phyloP scores from a whole-genome alignment of 1,284 basidiomycete genomes.

The Ceraceosorus bombacis region DNA sequence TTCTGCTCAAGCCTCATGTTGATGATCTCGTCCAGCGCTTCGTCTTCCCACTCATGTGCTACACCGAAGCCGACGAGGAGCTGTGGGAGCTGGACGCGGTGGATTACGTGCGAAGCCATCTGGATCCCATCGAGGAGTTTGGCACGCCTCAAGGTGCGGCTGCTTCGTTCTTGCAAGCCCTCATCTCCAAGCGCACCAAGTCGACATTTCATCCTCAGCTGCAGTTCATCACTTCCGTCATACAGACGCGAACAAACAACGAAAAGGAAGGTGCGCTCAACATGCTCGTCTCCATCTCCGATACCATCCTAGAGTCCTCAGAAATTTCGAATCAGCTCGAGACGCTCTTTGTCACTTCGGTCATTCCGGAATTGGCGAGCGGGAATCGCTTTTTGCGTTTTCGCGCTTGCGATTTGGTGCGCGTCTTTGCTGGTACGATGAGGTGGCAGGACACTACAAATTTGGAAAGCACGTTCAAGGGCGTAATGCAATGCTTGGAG shows the following conservation, averaged over 20 bases:
- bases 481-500: constrained; percentile 42
- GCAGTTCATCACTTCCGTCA: constrained; percentile 39
- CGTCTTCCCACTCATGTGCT: constrained; percentile 44
- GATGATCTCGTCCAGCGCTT: constrained; percentile 35
- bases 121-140: constrained; percentile 41
- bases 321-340: constrained; percentile 35
- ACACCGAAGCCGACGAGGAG: constrained; percentile 40
- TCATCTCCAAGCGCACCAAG: constrained; percentile 42
- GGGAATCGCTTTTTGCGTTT: constrained; percentile 38
- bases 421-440: constrained; percentile 39
- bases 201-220: constrained; percentile 38
- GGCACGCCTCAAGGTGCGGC: constrained; percentile 30
- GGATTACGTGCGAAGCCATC: constrained; percentile 40
- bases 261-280: constrained; percentile 45
- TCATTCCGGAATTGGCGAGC: constrained; percentile 40
- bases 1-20: constrained; percentile 42
- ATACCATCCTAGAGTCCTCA: constrained; percentile 38
- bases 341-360: constrained; percentile 39
- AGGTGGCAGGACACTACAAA: constrained; percentile 32
- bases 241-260: constrained; percentile 29
- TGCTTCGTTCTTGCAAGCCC: constrained; percentile 27
- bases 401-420: constrained; percentile 39
- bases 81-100: constrained; percentile 44
- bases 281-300: constrained; percentile 34
- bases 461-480: constrained; percentile 39